Base-by-base conservation (phyloP, 164 flowering plant genomes). In the Aristolochia fimbriata region DNA sequence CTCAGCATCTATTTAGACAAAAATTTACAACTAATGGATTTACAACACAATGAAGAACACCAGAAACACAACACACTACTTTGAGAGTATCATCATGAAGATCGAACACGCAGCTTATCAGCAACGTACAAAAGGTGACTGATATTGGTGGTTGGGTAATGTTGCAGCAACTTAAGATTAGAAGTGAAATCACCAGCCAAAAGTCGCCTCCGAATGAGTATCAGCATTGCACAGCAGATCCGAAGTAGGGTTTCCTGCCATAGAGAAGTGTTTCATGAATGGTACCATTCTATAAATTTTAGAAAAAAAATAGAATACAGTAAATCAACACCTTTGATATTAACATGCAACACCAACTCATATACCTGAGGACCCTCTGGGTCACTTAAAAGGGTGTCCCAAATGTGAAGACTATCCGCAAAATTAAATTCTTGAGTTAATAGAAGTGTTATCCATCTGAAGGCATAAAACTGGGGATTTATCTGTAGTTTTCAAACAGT, bases 111-210 rank as follows among this genome's bases (percentile, higher is more conserved):
- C 66, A 93, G 62, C 75, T 90, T 89, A 76, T 87, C 90, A 37
- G 99, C 97, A 37, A 93, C 96, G 62, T 89, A 90, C 15, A 93
- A 86, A 49, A 93, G 74, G 66, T 93, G 99, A 60, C 88, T 84
- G 63, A 93, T 85, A 69, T 90, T 93, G 53, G 95, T 82, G 9
- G 91, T 59, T 11, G 99, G 99, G 67, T 93, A 93, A 64, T 81
- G 65, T 57, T 93, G 99, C 21, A 93, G 82, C 20, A 93, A 76
- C 77, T 88, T 90, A 65, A 93, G 86, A 71, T 86, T 93, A 22
- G 99, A 77, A 47, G 97, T 93, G 71, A 93, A 93, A 78, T 93
- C 99, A 62, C 99, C 99, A 1, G 99, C 99, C 53, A 93, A 77
- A n/a, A 93, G 67, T 16, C 97, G 91, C 62, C 86, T 86, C 55